Base-by-base conservation (phyloP, 495 filamentous ascomycete genomes). In the Aspergillus carlsbadensis region DNA sequence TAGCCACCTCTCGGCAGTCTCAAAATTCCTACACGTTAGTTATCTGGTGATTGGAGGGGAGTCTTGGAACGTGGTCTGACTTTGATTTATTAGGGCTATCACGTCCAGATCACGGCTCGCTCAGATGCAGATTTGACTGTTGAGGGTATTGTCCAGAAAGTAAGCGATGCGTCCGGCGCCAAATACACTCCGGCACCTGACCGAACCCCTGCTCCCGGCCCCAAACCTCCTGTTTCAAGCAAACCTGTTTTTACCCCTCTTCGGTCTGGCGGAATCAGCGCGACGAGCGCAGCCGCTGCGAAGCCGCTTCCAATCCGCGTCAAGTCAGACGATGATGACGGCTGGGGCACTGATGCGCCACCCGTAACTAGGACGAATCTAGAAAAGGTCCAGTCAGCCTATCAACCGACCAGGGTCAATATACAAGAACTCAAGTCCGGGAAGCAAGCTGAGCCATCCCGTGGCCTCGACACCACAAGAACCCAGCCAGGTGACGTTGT, bases 281-380 rank as follows among this genome's bases (percentile, higher is more conserved):
- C 83, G 15, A 87, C 83, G 15, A 87, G 87, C 65, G 86, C 90
- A 64, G 83, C 88, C 17, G 36, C 6, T n/a, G 22, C 35, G 8
- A 77, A 35, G 76, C 75, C 48, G 76, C 79, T 57, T 68, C 83
- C 61, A 56, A 61, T 77, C 52, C 72, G 75, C 41, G 74, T 76
- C 35, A 80, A 82, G 53, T 73, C 26, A 33, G 50, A 75, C 7
- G 84, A 88, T 62, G 73, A 78, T 40, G 94, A 98, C 74, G 94
- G 95, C 20, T 98, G 94, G 95, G 95, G 94, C 41, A 81, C 79
- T n/a, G 93, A 98, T 81, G 95, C 94, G 2, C 94, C 95, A 1
- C 89, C 83, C 7, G 82, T 96, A 34, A 91, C 90, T 41, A 81
- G 95, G 57, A 89, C 84, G 21, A 83, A 93, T 66, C 71, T 99